Evolutionary conservation across 805 yeast genomes (phyloP).

Genomic region (Ogataea thermomethanolica): DNA sequence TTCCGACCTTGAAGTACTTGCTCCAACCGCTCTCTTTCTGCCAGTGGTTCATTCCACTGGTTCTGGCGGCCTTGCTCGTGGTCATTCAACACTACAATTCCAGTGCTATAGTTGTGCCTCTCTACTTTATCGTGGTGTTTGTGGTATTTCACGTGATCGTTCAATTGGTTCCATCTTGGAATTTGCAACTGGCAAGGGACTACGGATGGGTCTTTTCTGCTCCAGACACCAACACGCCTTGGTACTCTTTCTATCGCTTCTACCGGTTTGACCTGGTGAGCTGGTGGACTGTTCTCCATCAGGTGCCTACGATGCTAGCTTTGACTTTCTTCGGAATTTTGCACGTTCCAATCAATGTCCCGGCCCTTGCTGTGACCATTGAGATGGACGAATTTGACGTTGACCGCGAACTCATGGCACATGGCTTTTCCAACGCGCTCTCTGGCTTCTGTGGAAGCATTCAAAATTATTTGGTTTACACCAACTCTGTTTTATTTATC

Average conservation of each 20-base stretch:
- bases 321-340: slow-evolving; percentile 91
- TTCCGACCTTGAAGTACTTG: slow-evolving; percentile 49
- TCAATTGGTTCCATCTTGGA: slow-evolving; percentile 61
- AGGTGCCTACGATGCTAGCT: slow-evolving; percentile 92
- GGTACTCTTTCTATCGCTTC: slow-evolving; percentile 80
- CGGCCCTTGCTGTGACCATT: slow-evolving; percentile 89
- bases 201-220: slow-evolving; percentile 83
- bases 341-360: slow-evolving; percentile 97
- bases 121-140: slow-evolving; percentile 72
- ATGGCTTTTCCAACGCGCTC: slow-evolving; percentile 83
- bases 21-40: slow-evolving; percentile 43
- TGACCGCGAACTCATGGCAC: slow-evolving; percentile 90
- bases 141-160: slow-evolving; percentile 65
- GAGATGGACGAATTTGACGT: slow-evolving; percentile 86
- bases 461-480: slow-evolving; percentile 92
- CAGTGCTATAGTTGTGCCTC: slow-evolving; percentile 73
- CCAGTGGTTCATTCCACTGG: slow-evolving; percentile 70
- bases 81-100: slow-evolving; percentile 55
- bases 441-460: slow-evolving; percentile 85
- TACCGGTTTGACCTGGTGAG: slow-evolving; percentile 71
- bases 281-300: slow-evolving; percentile 63
- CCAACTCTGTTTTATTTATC: slow-evolving; percentile 87
- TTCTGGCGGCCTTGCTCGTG: slow-evolving; percentile 58
- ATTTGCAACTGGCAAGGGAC: slow-evolving; percentile 57
- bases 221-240: slow-evolving; percentile 65